Conservation (phyloP, 768 basidiomycete genomes). For the Leccinum barrowsii region DNA sequence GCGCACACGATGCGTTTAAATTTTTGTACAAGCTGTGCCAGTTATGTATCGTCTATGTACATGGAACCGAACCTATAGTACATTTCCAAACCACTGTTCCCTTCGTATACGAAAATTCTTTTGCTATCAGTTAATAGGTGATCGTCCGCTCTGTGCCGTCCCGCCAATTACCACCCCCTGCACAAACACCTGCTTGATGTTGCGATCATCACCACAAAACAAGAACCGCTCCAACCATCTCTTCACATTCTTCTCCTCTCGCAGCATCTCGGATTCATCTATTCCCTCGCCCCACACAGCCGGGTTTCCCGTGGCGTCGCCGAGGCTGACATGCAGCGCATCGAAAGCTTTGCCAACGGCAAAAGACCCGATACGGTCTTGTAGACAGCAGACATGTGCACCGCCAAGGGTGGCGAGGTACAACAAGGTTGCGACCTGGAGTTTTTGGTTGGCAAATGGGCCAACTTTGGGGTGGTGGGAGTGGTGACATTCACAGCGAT, state of each 20-base stretch:
- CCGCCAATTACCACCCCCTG: slow-evolving; percentile 77
- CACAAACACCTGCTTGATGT: slow-evolving; percentile 77
- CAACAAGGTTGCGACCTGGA: slow-evolving; percentile 68
- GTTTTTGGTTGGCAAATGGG: slow-evolving; percentile 52
- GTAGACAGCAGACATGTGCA: slow-evolving; percentile 72
- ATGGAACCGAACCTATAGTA: too few relatives aligned
- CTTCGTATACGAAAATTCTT: too few relatives aligned
- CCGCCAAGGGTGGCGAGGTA: slow-evolving; percentile 91
- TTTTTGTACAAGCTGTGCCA: too few relatives aligned
- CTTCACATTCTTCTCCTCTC: slow-evolving; percentile 37
- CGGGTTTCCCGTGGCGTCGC: slow-evolving; percentile 46
- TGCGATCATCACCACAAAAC: slow-evolving; percentile 83
- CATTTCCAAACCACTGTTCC: neutral
- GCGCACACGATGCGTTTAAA: too few relatives aligned
- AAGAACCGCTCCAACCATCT: slow-evolving; percentile 74
- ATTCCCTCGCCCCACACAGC: slow-evolving; percentile 47
- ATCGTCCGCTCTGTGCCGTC: neutral
- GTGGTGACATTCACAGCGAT: neutral
- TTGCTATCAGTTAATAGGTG: neutral
- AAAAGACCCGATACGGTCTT: slow-evolving; percentile 68
- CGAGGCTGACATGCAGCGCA: slow-evolving; percentile 70
- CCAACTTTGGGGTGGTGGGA: neutral
- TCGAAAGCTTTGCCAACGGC: slow-evolving; percentile 81
- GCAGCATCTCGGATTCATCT: slow-evolving; percentile 12
- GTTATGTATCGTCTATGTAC: too few relatives aligned